These are phyloP conservation scores for Nothophaeocryptopus gaeumannii DNA, from an alignment of 2,329 filamentous ascomycete species.

Conservation along the genomic window DNA sequence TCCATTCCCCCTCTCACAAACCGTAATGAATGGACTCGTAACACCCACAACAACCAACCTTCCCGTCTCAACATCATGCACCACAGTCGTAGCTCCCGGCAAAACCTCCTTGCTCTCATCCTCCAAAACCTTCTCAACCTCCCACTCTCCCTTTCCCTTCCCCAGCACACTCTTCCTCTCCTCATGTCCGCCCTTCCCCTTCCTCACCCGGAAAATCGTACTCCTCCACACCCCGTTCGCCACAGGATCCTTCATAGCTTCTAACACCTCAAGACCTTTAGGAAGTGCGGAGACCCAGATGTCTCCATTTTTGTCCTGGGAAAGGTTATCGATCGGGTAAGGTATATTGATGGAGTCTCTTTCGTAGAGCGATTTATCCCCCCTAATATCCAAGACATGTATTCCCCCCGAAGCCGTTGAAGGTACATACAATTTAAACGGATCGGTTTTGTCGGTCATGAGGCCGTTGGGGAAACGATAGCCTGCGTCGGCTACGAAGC, in stretches of 20 bases:
- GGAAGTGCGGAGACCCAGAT: conserved; percentile 23
- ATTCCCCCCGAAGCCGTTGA: conserved; percentile 18
- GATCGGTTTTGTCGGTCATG: conserved; percentile 7
- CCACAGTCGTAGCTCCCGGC: conserved; percentile 21
- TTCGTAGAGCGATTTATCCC: conserved; percentile 6
- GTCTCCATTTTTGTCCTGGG: conserved; percentile 18
- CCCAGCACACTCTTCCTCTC: conserved; percentile 4
- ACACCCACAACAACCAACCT: conserved; percentile 21
- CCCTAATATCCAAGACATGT: conserved; percentile 14
- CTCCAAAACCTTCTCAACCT: conserved; percentile 19
- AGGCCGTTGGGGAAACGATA: conserved; percentile 25
- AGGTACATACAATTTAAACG: conserved; percentile 19
- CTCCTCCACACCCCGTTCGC: conserved; percentile 1
- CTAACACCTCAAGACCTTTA: conserved; percentile 8
- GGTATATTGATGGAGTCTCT: conserved; percentile 15
- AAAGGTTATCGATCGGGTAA: conserved; percentile 24
- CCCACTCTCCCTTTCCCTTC: conserved; percentile 16
- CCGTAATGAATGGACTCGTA: conserved; percentile 22
- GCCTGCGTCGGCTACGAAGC: conserved; percentile 10
- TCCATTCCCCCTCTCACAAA: conserved; percentile 16
- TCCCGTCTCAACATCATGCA: conserved; percentile 24
- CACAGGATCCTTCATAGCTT: conserved; percentile 19
- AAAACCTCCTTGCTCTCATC: conserved; percentile 19
- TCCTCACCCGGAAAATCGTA: conserved; percentile 18
- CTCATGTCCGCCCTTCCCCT: neutral